phyloP scores from a whole-genome alignment of 192 early-diverging fungal genomes.

The Podila clonocystis region DNA sequence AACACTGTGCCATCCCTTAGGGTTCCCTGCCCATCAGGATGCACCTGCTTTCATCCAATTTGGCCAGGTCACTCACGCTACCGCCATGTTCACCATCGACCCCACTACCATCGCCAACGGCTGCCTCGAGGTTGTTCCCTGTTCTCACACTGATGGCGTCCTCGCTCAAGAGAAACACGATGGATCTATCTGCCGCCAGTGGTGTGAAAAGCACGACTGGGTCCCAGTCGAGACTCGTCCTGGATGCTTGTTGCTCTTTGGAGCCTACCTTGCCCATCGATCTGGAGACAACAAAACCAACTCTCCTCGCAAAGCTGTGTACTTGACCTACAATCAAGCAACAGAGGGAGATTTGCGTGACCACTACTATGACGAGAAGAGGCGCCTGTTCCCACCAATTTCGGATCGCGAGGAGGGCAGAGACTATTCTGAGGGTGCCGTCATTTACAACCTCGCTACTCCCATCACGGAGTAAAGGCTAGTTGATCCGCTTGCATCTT shows the following conservation, averaged over 20 bases:
- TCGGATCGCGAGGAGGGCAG: conserved; percentile 60
- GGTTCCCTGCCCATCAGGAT: conserved; percentile 71
- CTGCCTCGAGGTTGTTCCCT: conserved; percentile 66
- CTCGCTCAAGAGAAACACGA: conserved; percentile 54
- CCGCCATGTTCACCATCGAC: conserved; percentile 68
- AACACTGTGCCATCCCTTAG: background rate
- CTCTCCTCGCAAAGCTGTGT: conserved; percentile 61
- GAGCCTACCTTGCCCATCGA: conserved; percentile 69
- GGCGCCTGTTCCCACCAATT: conserved; percentile 63
- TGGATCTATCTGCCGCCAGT: conserved; percentile 58
- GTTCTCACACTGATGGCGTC: conserved; percentile 58
- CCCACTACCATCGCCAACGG: conserved; percentile 64
- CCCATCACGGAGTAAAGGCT: conserved; percentile 50
- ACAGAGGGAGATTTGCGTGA: conserved; percentile 67
- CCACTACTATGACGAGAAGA: conserved; percentile 68
- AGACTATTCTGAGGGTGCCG: conserved; percentile 66
- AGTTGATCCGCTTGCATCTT: too few relatives aligned
- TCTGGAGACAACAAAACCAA: conserved; percentile 62
- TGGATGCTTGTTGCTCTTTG: conserved; percentile 70
- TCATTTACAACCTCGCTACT: conserved; percentile 68
- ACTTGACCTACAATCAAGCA: conserved; percentile 69
- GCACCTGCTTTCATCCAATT: conserved; percentile 70
- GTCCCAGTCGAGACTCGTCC: conserved; percentile 64
- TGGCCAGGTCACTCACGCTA: conserved; percentile 63
- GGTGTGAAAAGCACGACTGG: conserved; percentile 62